Base-by-base conservation (phyloP, 768 basidiomycete genomes). In the Epithele typhae region DNA sequence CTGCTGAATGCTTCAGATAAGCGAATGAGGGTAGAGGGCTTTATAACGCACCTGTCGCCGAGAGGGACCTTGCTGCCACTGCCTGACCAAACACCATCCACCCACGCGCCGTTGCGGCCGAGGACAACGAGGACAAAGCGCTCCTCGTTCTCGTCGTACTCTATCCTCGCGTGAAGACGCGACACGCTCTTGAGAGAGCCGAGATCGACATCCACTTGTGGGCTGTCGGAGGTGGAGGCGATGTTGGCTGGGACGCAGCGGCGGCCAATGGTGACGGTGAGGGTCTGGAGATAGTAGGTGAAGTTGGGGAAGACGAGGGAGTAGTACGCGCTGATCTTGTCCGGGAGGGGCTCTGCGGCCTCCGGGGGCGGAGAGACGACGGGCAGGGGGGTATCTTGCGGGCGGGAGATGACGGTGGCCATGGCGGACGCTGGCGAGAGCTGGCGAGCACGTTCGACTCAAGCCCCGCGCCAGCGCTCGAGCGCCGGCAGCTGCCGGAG, bases 81-180 rank as follows among this genome's bases (percentile, higher is more conserved):
- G 10, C 86, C 87, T 40, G 83, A 84, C 89, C 94, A 99, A n/a
- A 89, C 82, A 24, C 93, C 94, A 54, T 98, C 93, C 4, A 99
- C 92, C 87, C 94, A 97, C 15, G 93, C 93, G 11, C 96, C 96
- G 59, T 99, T 98, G 48, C 96, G 75, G n/a, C 96, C 96, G 30
- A 91, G 77, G 30, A 99, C 94, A 49, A 83, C 82, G 27, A 99
- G 78, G 14, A 90, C 82, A 63, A 94, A 96, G 43, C 86, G 81
- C 52, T 89, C 88, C 52, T 86, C 84, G 7, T 90, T 86, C 63
- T 88, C 84, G 72, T 94, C 91, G 60, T 90, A 96, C 64, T 90
- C 91, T 57, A 98, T 93, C 72, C 82, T 85, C 25, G 96, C 96
- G 62, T 99, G 96, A 15, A 96, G 75, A 19, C 96, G 80, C n/a